Conservation (phyloP, 805 yeast genomes). For the Candida adriatica region DNA sequence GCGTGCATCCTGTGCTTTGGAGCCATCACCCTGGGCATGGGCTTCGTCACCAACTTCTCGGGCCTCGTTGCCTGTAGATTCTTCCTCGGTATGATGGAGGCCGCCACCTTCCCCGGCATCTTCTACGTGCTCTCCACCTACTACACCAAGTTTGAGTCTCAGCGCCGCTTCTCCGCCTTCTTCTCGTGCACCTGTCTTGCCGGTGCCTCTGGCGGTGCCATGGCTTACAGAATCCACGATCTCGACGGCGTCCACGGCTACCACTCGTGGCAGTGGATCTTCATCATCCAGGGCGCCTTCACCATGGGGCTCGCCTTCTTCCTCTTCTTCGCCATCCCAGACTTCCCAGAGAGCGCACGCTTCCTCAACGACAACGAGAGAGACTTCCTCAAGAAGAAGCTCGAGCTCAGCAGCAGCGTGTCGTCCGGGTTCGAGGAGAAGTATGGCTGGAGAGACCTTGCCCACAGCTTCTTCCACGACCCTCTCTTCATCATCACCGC, state of each 20-base stretch:
- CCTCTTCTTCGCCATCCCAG: slow-evolving; percentile 34
- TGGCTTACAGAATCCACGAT: slow-evolving; percentile 37
- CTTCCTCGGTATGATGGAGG: slow-evolving; percentile 47
- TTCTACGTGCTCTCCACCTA: slow-evolving; percentile 41
- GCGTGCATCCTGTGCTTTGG: slow-evolving; percentile 31
- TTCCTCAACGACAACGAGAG: slow-evolving; percentile 34
- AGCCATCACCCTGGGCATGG: slow-evolving; percentile 35
- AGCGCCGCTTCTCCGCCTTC: slow-evolving; percentile 39
- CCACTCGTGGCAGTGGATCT: slow-evolving; percentile 45
- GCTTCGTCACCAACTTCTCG: slow-evolving; percentile 37
- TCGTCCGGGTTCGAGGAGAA: slow-evolving; percentile 31
- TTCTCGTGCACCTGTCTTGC: slow-evolving; percentile 48
- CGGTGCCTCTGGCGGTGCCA: slow-evolving; percentile 51
- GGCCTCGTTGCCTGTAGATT: slow-evolving; percentile 42
- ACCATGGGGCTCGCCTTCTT: slow-evolving; percentile 34
- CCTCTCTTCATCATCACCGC: slow-evolving; percentile 44
- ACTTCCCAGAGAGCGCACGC: slow-evolving; percentile 35
- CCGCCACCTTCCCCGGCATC: slow-evolving; percentile 46
- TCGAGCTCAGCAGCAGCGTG: slow-evolving; percentile 30
- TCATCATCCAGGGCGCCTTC: slow-evolving; percentile 42
- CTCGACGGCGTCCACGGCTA: slow-evolving; percentile 38
- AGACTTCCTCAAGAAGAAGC: slow-evolving; percentile 30
- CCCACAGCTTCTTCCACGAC: slow-evolving; percentile 33
- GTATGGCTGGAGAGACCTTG: slow-evolving; percentile 32
- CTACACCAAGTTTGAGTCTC: slow-evolving; percentile 42